These are phyloP conservation scores for Lodderomyces jiufengensis DNA, from an alignment of 1,139 yeast genomes.

Conservation along the genomic window DNA sequence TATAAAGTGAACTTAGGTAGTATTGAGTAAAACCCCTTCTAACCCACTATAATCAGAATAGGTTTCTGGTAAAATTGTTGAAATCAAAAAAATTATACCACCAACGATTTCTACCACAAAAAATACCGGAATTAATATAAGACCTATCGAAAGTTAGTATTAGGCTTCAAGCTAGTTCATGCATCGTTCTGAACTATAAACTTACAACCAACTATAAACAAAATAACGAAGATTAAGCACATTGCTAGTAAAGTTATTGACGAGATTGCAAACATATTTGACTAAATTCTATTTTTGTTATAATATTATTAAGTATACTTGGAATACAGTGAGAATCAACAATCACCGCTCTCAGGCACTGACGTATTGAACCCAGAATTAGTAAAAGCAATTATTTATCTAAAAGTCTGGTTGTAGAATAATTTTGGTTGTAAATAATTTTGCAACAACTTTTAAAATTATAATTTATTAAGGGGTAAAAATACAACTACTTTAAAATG, in stretches of 20 bases:
- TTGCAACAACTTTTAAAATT: conserved; percentile 2
- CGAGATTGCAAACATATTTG: conserved; percentile 20
- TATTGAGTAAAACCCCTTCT: conserved; percentile 10
- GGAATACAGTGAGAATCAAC: too few relatives aligned
- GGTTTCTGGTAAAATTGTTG: conserved; percentile 9
- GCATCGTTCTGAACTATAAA: neutral
- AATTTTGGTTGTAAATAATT: neutral
- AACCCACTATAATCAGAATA: conserved; percentile 6
- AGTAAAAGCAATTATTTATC: too few relatives aligned
- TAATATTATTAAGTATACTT: too few relatives aligned
- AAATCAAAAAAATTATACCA: conserved; percentile 9
- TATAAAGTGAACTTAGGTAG: too few relatives aligned
- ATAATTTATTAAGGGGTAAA: too few relatives aligned
- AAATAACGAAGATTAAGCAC: conserved; percentile 9
- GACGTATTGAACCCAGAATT: too few relatives aligned
- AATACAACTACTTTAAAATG: too few relatives aligned
- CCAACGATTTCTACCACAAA: conserved; percentile 11
- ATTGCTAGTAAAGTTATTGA: conserved; percentile 15
- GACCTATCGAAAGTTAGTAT: conserved; percentile 7
- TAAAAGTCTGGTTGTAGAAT: neutral
- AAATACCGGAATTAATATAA: conserved; percentile 12
- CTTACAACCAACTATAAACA: conserved; percentile 18
- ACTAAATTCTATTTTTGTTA: neutral
- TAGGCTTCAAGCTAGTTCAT: too few relatives aligned
- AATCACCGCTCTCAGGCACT: too few relatives aligned